Percentiles rank a stretch among this genome's conserved stretches.
phyloP scores from a whole-genome alignment of 106 monocot species.

The Acanthochlamys bracteata region DNA sequence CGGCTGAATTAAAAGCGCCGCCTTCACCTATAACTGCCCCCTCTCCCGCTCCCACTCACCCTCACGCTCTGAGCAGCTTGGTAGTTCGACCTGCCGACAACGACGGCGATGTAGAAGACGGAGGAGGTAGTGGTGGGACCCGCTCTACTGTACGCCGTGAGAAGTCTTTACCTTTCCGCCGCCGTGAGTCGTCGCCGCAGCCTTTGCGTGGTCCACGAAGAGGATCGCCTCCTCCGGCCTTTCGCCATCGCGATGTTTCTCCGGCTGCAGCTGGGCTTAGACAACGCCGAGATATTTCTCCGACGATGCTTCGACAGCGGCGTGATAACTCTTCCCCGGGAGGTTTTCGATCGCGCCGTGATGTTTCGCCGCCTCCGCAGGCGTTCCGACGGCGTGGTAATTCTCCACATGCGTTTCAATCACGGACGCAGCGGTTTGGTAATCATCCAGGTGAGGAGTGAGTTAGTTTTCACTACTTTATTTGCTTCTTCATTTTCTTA shows the following conservation, averaged over 20 bases:
- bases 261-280: no score
- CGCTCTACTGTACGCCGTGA: not conserved
- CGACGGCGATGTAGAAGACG: constrained; percentile 10
- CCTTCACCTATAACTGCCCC: not conserved
- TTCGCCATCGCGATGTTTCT: constrained; percentile 8
- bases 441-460: constrained; percentile 13
- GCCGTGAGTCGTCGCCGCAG: constrained; percentile 4
- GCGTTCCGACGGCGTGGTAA: not conserved
- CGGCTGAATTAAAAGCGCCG: not conserved
- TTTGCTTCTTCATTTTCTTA: not conserved
- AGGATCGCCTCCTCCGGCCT: not conserved
- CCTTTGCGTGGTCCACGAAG: no score
- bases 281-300: no score
- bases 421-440: constrained; percentile 16
- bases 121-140: constrained; percentile 4
- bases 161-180: not conserved
- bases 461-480: no score
- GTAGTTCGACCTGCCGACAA: constrained; percentile 13
- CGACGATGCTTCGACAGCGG: no score
- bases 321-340: no score
- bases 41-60: no score
- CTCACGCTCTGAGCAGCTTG: constrained; percentile 3
- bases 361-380: not conserved
- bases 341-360: not conserved
- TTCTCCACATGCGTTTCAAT: constrained; percentile 12